Evolutionary conservation across 2,329 filamentous ascomycete species (phyloP).

Genomic region (Colletotrichum abscissum): DNA sequence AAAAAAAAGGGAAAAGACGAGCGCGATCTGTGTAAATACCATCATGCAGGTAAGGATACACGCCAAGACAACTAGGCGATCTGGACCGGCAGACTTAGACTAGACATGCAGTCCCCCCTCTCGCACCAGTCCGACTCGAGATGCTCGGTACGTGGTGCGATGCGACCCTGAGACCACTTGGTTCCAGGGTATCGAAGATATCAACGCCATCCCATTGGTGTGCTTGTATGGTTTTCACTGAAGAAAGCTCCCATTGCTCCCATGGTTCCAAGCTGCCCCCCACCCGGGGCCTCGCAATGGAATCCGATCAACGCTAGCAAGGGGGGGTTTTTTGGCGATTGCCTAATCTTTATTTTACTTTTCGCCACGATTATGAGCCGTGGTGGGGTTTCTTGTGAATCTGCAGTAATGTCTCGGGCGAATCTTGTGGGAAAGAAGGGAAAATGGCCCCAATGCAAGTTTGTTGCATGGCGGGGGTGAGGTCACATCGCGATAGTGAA

Average conservation of each 20-base stretch:
- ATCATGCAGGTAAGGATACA: not conserved
- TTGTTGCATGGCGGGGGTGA: not conserved
- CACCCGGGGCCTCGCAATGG: not conserved
- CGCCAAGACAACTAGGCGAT: slow-evolving; percentile 25
- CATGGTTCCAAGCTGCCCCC: too few species aligned
- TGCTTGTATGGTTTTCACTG: not conserved
- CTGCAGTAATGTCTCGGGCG: not conserved
- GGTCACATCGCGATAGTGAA: not conserved
- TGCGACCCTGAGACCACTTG: slow-evolving; percentile 19
- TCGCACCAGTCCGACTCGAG: slow-evolving; percentile 28
- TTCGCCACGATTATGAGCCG: slow-evolving; percentile 14
- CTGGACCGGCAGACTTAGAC: not conserved
- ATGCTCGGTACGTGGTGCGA: slow-evolving; percentile 27
- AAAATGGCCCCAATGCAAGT: not conserved
- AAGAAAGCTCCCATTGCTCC: not conserved
- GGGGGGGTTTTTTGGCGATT: not conserved
- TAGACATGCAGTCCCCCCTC: slow-evolving; percentile 19
- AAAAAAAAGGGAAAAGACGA: not conserved
- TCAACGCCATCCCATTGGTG: slow-evolving; percentile 9
- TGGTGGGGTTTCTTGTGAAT: not conserved
- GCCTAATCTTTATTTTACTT: not conserved
- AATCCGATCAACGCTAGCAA: slow-evolving; percentile 21
- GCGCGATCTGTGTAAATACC: not conserved
- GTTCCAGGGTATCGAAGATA: not conserved
- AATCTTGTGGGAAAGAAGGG: not conserved